Evolutionary conservation across 2,329 filamentous ascomycete genomes (phyloP), one percentile per base, ranked within the genome.

Genomic region (Massarina eburnea): DNA sequence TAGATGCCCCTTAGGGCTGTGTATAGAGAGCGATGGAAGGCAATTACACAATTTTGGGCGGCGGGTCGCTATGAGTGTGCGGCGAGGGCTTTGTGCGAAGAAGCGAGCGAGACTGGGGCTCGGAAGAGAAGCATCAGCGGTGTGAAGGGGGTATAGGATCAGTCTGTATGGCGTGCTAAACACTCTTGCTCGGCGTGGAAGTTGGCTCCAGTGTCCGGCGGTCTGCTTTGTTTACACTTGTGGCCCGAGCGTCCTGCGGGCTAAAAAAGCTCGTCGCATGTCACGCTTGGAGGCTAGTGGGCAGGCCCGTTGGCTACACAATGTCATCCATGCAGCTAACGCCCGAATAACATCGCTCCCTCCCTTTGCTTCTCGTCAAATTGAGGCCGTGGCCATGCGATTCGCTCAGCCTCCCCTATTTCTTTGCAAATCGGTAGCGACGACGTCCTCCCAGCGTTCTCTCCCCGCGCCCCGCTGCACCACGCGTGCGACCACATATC

Each of bases 41-140:
- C 27, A 20, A 34, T 24, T 26, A 22, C 30, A 35, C 36, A 32
- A 34, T 33, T 41, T 50, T 17, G 54, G 41, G 41, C 48, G 51
- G 39, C 24, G 41, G 48, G 42, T 30, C 44, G 36, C 39, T 49
- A 50, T 41, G 48, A 51, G 45, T 39, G 39, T 18, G 27, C 20
- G 32, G 22, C 10, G 40, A 30, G 30, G 22, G 19, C n/a, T 41
- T 45, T 35, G 43, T 15, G 45, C 33, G 37, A 41, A 30, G 33
- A 34, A 39, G 19, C 29, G 42, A 38, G 46, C 48, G 54, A 51
- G 43, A 54, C 45, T 48, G 49, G 55, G 55, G 53, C 46, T 54
- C 52, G 48, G 54, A 52, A 46, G 48, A 56, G 57, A 56, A 51
- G 53, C 61, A 65, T 64, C 45, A 54, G 55, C 55, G 55, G 49